These are phyloP conservation scores for Cyanidioschyzon merolae DNA, from an alignment of 23 red algal genomes.

Conservation along the genomic window DNA sequence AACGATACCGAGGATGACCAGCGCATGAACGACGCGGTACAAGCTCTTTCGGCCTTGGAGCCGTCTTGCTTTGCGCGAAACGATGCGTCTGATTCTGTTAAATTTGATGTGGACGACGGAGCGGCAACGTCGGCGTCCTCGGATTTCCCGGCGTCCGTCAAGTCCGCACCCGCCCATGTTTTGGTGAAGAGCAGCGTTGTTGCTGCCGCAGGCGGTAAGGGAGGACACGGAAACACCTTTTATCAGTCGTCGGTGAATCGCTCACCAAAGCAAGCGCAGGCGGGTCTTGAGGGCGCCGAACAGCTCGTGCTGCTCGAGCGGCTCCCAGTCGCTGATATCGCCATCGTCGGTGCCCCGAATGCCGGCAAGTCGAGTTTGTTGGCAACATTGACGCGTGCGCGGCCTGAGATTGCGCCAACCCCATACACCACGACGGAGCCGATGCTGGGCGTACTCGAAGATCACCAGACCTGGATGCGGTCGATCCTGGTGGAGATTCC, in stretches of 20 bases:
- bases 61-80: too few relatives aligned
- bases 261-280: not conserved
- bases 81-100: not conserved
- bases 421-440: not conserved
- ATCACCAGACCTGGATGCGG: not conserved
- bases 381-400: constrained; percentile 6
- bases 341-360: not conserved
- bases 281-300: not conserved
- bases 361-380: constrained; percentile 11
- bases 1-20: not conserved
- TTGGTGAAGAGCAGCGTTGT: not conserved
- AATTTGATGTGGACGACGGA: not conserved
- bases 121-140: not conserved
- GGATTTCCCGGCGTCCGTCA: not conserved
- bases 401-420: not conserved
- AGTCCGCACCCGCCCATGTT: not conserved
- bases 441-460: not conserved
- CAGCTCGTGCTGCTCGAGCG: not conserved
- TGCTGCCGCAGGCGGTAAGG: not conserved
- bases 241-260: constrained; percentile 16
- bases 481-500: not conserved
- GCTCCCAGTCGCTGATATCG: not conserved
- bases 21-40: not conserved
- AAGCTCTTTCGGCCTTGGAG: not conserved
- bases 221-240: not conserved